phyloP scores from a whole-genome alignment of 2,329 filamentous ascomycete species.

The Clarireedia paspali region DNA sequence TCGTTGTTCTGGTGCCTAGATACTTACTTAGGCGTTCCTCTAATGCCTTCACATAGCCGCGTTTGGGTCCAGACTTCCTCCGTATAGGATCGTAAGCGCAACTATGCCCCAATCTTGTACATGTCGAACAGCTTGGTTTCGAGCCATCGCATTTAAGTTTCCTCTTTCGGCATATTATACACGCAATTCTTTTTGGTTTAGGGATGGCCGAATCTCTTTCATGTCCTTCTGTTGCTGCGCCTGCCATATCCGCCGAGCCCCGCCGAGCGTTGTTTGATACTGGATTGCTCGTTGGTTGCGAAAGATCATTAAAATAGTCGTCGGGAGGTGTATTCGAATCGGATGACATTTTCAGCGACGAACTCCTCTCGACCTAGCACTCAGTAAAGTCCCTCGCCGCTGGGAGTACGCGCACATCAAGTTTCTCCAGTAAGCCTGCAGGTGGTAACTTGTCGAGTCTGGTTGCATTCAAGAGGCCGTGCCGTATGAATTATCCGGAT shows the following conservation, averaged over 20 bases:
- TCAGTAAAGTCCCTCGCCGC: not conserved
- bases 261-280: conserved; percentile 25
- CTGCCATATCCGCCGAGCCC: conserved; percentile 28
- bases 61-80: conserved; percentile 64
- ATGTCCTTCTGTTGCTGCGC: conserved; percentile 33
- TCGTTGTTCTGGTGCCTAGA: conserved; percentile 23
- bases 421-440: not conserved
- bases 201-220: conserved; percentile 50
- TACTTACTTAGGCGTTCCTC: conserved; percentile 83
- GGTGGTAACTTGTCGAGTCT: not conserved
- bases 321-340: conserved; percentile 31
- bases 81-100: conserved; percentile 64
- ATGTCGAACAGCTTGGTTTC: conserved; percentile 60
- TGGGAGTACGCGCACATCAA: not conserved
- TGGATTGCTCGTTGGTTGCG: conserved; percentile 30
- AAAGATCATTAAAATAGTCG: conserved; percentile 50
- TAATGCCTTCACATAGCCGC: conserved; percentile 63
- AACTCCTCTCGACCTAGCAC: not conserved
- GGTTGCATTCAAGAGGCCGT: not conserved
- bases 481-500: not conserved
- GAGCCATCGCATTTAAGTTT: conserved; percentile 70
- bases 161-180: conserved; percentile 85
- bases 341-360: conserved; percentile 24
- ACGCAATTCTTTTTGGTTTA: conserved; percentile 88
- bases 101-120: conserved; percentile 54